Percentiles rank a stretch among this genome's conserved stretches.
These are phyloP conservation scores for Ophiocordyceps camponoti-leonardi DNA, from an alignment of 2,329 filamentous ascomycete genomes.

Conservation along the genomic window DNA sequence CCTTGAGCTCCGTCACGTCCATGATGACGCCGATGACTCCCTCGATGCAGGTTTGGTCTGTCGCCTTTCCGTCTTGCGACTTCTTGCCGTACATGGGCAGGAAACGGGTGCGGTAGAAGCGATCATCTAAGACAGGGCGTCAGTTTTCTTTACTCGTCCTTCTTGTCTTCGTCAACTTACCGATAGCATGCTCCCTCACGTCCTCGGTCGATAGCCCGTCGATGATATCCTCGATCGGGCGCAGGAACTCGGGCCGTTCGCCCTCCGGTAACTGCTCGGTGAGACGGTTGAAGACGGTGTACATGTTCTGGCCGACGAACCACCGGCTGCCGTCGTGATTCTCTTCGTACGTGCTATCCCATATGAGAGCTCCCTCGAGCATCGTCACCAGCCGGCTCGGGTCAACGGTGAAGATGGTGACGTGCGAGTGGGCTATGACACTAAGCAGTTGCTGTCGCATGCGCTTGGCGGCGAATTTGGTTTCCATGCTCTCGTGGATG, in stretches of 20 bases:
- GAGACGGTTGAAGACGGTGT: constrained; percentile 41
- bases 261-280: constrained; percentile 24
- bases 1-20: constrained; percentile 58
- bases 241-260: constrained; percentile 30
- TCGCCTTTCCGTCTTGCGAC: constrained; percentile 29
- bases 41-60: constrained; percentile 35
- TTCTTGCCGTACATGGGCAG: constrained; percentile 45
- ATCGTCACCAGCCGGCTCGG: constrained; percentile 43
- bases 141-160: neutral
- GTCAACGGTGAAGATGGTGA: constrained; percentile 61
- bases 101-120: constrained; percentile 57
- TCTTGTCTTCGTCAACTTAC: constrained; percentile 12
- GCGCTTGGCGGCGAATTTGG: constrained; percentile 46
- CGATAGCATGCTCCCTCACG: constrained; percentile 44
- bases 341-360: constrained; percentile 25
- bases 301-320: constrained; percentile 44
- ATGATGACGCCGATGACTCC: constrained; percentile 66
- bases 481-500: constrained; percentile 56
- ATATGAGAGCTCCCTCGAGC: constrained; percentile 50
- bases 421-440: constrained; percentile 58
- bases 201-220: constrained; percentile 42
- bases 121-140: constrained; percentile 24
- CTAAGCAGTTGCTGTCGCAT: constrained; percentile 54
- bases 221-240: constrained; percentile 46
- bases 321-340: constrained; percentile 23